Percentiles rank a stretch among this genome's conserved stretches.
Evolutionary conservation across 108 stramenopile genomes (phyloP).

Genomic region (Fragilaria crotonensis): DNA sequence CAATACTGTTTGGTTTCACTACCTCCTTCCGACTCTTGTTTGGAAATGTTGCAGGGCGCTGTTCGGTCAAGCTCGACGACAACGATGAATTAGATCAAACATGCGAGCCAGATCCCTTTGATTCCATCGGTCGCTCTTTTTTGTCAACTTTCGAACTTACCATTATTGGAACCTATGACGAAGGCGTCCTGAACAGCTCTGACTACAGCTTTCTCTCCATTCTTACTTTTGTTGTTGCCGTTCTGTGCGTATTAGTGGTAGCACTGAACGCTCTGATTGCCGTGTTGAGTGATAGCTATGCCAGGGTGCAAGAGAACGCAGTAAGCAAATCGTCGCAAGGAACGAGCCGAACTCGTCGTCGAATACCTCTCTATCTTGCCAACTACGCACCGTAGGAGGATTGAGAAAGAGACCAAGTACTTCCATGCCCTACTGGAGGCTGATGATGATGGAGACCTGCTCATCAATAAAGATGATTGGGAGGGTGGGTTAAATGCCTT

Average conservation of each 20-base stretch:
- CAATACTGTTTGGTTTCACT: constrained; percentile 29
- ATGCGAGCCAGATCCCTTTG: constrained; percentile 19
- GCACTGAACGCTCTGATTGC: constrained; percentile 35
- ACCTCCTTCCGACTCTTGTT: constrained; percentile 27
- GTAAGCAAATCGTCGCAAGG: constrained; percentile 22
- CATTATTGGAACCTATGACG: constrained; percentile 26
- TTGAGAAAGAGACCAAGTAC: constrained; percentile 27
- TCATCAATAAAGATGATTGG: constrained; percentile 25
- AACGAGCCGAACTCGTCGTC: constrained; percentile 30
- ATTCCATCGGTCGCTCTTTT: constrained; percentile 12
- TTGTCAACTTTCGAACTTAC: constrained; percentile 27
- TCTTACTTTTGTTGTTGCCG: constrained; percentile 21
- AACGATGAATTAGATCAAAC: constrained; percentile 3
- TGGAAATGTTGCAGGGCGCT: constrained; percentile 6
- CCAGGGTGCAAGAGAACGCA: constrained; percentile 28
- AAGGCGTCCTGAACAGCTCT: constrained; percentile 10
- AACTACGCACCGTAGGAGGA: constrained; percentile 19
- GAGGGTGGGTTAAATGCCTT: constrained; percentile 31
- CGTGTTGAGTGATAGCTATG: constrained; percentile 26
- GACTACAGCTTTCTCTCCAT: constrained; percentile 6
- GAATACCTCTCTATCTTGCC: constrained; percentile 34
- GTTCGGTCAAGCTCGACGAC: constrained; percentile 8
- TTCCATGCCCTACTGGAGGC: constrained; percentile 21
- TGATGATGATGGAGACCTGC: constrained; percentile 24
- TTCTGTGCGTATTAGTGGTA: constrained; percentile 23